Evolutionary conservation across 2,329 filamentous ascomycete species (phyloP).

Genomic region (Daldinia sp.): DNA sequence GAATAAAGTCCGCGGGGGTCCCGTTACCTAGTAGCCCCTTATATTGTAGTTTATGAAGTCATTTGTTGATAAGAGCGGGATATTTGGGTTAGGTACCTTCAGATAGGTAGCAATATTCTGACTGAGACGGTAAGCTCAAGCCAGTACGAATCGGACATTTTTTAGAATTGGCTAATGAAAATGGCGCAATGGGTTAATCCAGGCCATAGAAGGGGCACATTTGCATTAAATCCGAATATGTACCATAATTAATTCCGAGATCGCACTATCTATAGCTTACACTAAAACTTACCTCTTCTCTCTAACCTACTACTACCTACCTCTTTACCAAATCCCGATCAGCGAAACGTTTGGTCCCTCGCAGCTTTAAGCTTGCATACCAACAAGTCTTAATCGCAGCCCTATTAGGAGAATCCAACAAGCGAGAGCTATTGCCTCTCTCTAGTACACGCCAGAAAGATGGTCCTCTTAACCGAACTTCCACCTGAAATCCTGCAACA

Average conservation of each 20-base stretch:
- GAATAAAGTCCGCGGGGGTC: neutral
- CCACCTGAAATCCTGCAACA: slow-evolving; percentile 70
- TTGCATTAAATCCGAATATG: slow-evolving; percentile 27
- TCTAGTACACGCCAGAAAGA: slow-evolving; percentile 26
- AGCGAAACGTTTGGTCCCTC: neutral
- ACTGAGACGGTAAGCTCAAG: neutral
- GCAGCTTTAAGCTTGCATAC: neutral
- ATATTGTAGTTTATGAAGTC: neutral
- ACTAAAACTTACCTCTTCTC: neutral
- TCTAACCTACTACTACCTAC: slow-evolving; percentile 5
- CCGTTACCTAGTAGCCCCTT: too few relatives aligned
- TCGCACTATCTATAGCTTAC: neutral
- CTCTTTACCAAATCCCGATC: neutral
- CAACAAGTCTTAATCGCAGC: neutral
- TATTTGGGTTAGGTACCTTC: too few relatives aligned
- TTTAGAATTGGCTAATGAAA: neutral
- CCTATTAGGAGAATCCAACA: neutral
- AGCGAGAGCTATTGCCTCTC: neutral
- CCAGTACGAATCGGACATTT: neutral
- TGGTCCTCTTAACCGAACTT: slow-evolving; percentile 53
- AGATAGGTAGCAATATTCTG: neutral
- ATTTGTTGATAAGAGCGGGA: neutral
- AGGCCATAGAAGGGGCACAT: neutral
- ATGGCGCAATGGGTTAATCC: neutral
- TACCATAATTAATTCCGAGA: slow-evolving; percentile 13